A percentile compares a stretch with the other conserved stretches of the same genome.
These are phyloP conservation scores for Grammothele lineata DNA, from an alignment of 768 basidiomycete genomes.

Conservation along the genomic window DNA sequence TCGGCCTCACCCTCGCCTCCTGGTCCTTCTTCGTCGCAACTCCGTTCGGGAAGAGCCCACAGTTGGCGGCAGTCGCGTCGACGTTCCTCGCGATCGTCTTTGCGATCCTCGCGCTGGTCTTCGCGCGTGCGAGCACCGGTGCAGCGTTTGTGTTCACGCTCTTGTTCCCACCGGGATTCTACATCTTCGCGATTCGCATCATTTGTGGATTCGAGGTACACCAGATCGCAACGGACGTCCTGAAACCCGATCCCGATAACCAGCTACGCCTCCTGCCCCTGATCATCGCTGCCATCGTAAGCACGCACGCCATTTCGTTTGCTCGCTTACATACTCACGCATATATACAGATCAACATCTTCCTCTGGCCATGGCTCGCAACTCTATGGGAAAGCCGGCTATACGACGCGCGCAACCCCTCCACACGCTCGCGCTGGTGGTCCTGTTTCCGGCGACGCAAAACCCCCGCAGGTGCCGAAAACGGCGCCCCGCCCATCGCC, in stretches of 20 bases:
- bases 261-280: conserved; percentile 29
- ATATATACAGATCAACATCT: conserved; percentile 52
- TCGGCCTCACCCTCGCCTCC: conserved; percentile 62
- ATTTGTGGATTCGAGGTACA: conserved; percentile 66
- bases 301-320: conserved; percentile 15
- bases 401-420: conserved; percentile 52
- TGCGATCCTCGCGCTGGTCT: conserved; percentile 58
- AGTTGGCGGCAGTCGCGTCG: conserved; percentile 61
- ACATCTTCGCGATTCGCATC: conserved; percentile 62
- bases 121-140: conserved; percentile 33
- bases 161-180: conserved; percentile 72
- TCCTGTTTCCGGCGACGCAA: conserved; percentile 15
- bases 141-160: conserved; percentile 61
- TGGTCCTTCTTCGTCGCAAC: conserved; percentile 70
- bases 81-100: conserved; percentile 62
- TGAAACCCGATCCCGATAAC: conserved; percentile 19
- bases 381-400: conserved; percentile 51
- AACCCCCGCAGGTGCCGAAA: neutral
- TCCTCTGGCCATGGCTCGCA: conserved; percentile 70
- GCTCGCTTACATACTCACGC: neutral
- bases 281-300: conserved; percentile 59
- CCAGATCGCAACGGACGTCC: conserved; percentile 36
- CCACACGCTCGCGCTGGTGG: too few species aligned
- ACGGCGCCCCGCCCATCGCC: neutral
- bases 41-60: conserved; percentile 69